Conservation (phyloP, 306 rosid genomes). For the Ziziphus jujuba region DNA sequence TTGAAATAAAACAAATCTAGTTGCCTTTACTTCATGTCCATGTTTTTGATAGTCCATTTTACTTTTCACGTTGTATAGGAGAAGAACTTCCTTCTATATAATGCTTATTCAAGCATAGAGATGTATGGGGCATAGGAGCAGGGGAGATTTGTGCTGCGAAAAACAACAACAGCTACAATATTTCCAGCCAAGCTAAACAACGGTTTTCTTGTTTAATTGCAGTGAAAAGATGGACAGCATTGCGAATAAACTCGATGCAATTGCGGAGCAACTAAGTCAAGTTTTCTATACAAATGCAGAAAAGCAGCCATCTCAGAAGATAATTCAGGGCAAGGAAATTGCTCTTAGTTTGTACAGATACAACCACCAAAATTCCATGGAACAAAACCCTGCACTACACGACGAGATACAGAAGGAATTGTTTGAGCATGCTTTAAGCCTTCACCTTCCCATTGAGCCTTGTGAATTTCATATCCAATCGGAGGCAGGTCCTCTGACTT, state of each 20-base stretch:
- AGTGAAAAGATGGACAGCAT: constrained; percentile 49
- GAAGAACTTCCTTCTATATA: too few relatives aligned
- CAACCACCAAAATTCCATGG: constrained; percentile 36
- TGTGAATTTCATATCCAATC: constrained; percentile 56
- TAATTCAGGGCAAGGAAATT: constrained; percentile 34
- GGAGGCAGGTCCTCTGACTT: constrained; percentile 42
- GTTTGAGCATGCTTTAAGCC: constrained; percentile 49
- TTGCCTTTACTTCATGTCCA: too few relatives aligned
- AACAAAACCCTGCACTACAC: constrained; percentile 17
- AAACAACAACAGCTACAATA: too few relatives aligned
- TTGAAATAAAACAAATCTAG: too few relatives aligned
- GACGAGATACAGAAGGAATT: constrained; percentile 11
- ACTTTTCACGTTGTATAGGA: too few relatives aligned
- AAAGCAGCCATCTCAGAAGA: constrained; percentile 16
- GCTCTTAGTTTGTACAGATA: constrained; percentile 50
- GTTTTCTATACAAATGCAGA: constrained; percentile 30
- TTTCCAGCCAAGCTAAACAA: too few relatives aligned
- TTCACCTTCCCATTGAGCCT: constrained; percentile 62
- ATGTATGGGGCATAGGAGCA: too few relatives aligned
- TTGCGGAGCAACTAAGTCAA: constrained; percentile 45
- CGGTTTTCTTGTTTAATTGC: constrained; percentile 12
- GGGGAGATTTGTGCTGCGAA: too few relatives aligned
- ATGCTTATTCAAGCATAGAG: too few relatives aligned
- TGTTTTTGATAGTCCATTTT: too few relatives aligned
- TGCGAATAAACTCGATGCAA: constrained; percentile 53